Evolutionary conservation across 2,329 filamentous ascomycete species (phyloP), one percentile per base, ranked within the genome.

Genomic region (Mollisiaceae sp.): DNA sequence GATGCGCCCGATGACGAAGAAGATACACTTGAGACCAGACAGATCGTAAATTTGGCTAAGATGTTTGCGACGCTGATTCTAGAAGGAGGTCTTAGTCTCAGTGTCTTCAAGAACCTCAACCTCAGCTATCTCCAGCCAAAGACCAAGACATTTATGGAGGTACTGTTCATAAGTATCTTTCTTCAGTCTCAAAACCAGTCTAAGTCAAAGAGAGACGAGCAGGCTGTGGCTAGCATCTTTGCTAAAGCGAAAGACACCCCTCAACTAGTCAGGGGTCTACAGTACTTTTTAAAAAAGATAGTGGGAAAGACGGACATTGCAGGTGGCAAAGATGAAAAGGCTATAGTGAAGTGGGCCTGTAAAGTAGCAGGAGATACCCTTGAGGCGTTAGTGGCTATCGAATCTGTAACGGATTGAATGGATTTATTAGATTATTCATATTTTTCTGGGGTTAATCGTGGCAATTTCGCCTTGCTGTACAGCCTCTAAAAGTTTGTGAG

Each of bases 211-310:
- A 81, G 82, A 66, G 83, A 88, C 67, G 85, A 89, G 64, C 81
- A 82, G 62, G 80, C 82, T 1, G 79, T 97, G 35, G 81, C 86
- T 68, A 88, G 88, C 58, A 79, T 93, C 1, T 92, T 97, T 75
- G 79, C 84, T 20, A 85, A 85, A 12, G 85, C 87, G 0, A 85
- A 86, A 65, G 86, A 88, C 39, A 83, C 86, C 2, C 87, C 89
- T 0, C 86, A 89, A 64, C 84, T 97, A 67, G 87, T 89, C 5
- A 86, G 86, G 63, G 91, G 92, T 0, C 74, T 97, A 69, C 88
- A 91, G 67, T 96, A 90, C 77, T 95, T 97, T 75, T 74, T 98
- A 60, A 86, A 87, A 74, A 93, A 91, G 76, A 85, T 90, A 54
- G 84, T 97, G 18, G 82, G 85, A 4, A 91, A 89, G 75, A 90